Evolutionary conservation across 345 rosid species (phyloP).

Genomic region (Carallia pectinifolia): DNA sequence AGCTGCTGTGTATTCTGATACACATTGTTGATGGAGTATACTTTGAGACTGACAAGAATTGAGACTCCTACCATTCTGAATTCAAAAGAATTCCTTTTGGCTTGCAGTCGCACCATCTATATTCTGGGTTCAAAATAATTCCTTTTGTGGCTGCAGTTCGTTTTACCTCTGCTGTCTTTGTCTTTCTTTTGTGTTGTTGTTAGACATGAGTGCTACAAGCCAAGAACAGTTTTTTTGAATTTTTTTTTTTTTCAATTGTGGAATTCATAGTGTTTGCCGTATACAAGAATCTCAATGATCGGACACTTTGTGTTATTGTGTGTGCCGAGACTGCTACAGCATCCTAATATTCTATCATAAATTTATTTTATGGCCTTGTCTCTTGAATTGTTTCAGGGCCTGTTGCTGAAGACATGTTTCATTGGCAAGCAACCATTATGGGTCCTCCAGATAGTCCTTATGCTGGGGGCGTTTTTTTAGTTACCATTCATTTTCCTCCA

Average conservation of each 20-base stretch:
- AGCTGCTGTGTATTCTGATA: too few relatives aligned
- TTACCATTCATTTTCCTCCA: conserved; percentile 34
- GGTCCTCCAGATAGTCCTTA: conserved; percentile 37
- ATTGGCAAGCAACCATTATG: conserved; percentile 37
- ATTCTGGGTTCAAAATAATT: not conserved
- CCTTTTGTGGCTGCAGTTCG: not conserved
- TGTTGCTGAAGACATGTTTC: conserved; percentile 36
- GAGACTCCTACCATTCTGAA: too few relatives aligned
- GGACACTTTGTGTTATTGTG: too few relatives aligned
- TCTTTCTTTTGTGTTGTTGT: not conserved
- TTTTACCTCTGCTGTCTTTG: not conserved
- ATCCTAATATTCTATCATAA: not conserved
- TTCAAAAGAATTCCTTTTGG: too few relatives aligned
- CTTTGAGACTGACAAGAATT: too few relatives aligned
- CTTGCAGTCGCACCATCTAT: too few relatives aligned
- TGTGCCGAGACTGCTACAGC: not conserved
- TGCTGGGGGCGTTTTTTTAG: conserved; percentile 34
- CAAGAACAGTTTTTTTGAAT: too few relatives aligned
- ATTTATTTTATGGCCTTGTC: not conserved
- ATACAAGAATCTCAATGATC: too few relatives aligned
- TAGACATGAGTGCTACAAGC: too few relatives aligned
- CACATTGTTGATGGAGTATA: too few relatives aligned
- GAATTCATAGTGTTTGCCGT: too few relatives aligned
- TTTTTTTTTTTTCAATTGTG: too few relatives aligned
- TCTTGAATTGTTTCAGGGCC: conserved; percentile 21